Evolutionary conservation across 2,329 filamentous ascomycete species (phyloP).

Genomic region (Penicillium sumatraense): DNA sequence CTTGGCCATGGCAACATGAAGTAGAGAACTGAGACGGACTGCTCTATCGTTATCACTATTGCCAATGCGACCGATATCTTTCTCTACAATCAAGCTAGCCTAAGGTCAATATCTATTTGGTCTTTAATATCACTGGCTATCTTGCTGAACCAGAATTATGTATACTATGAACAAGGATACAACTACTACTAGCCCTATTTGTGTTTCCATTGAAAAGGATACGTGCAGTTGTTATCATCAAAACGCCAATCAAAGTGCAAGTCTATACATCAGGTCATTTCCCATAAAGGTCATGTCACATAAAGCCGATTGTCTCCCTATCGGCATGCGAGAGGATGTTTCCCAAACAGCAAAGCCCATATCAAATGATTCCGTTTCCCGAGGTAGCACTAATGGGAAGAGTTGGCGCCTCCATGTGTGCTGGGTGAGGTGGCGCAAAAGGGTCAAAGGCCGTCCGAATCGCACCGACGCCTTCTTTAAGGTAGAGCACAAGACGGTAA

Average conservation of each 20-base stretch:
- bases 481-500: constrained; percentile 81
- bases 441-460: constrained; percentile 45
- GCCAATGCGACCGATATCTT: neutral
- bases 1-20: neutral
- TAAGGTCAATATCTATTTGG: neutral
- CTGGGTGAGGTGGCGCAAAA: constrained; percentile 26
- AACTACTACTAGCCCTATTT: neutral
- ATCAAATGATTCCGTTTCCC: constrained; percentile 26
- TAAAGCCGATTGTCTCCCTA: constrained; percentile 3
- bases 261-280: constrained; percentile 27
- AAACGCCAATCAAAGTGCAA: constrained; percentile 19
- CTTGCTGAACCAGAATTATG: too few species aligned
- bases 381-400: constrained; percentile 24
- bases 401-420: constrained; percentile 9
- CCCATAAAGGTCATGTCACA: constrained; percentile 22
- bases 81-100: neutral
- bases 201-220: neutral
- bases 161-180: too few species aligned
- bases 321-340: neutral
- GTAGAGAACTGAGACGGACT: neutral
- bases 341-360: neutral
- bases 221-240: neutral
- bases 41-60: neutral
- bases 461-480: constrained; percentile 65
- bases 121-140: too few species aligned